Evolutionary conservation across 257 asterid species (phyloP), one percentile per base, ranked within the genome.

Genomic region (Solanum infundibuliforme): DNA sequence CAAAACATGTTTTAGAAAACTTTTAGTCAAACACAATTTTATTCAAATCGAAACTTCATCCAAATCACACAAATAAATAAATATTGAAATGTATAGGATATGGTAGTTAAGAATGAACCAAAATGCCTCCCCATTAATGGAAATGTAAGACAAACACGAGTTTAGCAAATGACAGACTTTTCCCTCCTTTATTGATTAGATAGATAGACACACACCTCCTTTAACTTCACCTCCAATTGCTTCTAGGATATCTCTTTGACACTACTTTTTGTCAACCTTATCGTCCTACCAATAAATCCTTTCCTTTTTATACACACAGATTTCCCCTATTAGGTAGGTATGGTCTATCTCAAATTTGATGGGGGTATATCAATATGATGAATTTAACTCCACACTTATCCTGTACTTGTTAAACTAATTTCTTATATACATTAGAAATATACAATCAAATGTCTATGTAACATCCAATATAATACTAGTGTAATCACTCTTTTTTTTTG

Each of bases 71-170:
- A 58, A 58, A 58, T 58, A 58, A 58, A 58, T 58, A 9, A 8
- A 60, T 8, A 62, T 62, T 60, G 69, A 60, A 60, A 58, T 58
- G 25, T 21, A 20, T 20, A 21, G 25, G 25, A 58, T 6, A 21
- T 23, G 29, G 29, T 23, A 11, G 69, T n/a, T 9, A 23, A n/a
- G 12, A 32, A 32, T 31, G 25, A 60, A 29, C 68, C 39, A 48
- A 90, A 87, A 31, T 88, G 87, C 85, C 87, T 55, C 86, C 8
- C 83, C 55, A 89, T 66, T 62, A 72, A 36, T 84, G 82, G 87
- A 73, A 55, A 29, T 71, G 41, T 21, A 46, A 8, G 35, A 2
- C 27, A 21, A 74, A 20, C 13, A 23, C 34, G 38, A 79, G 18
- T 73, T 87, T 87, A 34, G 25, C 36, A 73, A 46, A 84, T 41